Conservation (phyloP, 139 green algal species). For the Raphidocelis subcapitata region DNA sequence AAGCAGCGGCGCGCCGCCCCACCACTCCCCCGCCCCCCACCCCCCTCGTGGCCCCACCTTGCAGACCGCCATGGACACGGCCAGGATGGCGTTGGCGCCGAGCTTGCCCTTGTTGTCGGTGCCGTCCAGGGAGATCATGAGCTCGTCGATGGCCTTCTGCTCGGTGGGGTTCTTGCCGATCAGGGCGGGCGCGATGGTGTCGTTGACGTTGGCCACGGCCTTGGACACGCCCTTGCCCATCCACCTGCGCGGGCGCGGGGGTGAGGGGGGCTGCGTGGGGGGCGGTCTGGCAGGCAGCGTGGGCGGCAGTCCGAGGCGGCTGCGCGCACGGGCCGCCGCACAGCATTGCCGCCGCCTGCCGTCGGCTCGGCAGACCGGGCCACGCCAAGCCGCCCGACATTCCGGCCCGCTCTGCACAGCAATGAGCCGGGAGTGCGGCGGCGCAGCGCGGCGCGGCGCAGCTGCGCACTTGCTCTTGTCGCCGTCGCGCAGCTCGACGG, state of each 20-base stretch:
- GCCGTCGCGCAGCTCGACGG: constrained; percentile 95
- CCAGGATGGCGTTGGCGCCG: constrained; percentile 98
- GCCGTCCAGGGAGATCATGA: constrained; percentile 96
- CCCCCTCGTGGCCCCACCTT: constrained; percentile 51
- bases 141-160: constrained; percentile 88
- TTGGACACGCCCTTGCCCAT: constrained; percentile 95
- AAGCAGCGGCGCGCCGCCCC: too few species aligned
- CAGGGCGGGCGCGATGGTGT: constrained; percentile 88
- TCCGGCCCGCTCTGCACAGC: too few species aligned
- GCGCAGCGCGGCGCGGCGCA: too few species aligned
- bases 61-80: constrained; percentile 93
- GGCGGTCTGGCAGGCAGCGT: too few species aligned
- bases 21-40: too few species aligned
- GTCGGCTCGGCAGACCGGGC: too few species aligned
- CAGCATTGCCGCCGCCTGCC: too few species aligned
- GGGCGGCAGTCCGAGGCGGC: too few species aligned
- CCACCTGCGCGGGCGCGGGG: constrained; percentile 66
- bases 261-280: too few species aligned
- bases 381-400: too few species aligned
- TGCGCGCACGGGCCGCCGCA: too few species aligned
- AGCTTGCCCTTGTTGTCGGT: constrained; percentile 98
- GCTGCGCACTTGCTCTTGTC: constrained; percentile 68
- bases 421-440: too few species aligned
- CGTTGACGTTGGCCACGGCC: constrained; percentile 97
- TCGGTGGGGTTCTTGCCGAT: constrained; percentile 89